phyloP scores from a whole-genome alignment of 768 basidiomycete species.

The Mycena olivaceomarginata region DNA sequence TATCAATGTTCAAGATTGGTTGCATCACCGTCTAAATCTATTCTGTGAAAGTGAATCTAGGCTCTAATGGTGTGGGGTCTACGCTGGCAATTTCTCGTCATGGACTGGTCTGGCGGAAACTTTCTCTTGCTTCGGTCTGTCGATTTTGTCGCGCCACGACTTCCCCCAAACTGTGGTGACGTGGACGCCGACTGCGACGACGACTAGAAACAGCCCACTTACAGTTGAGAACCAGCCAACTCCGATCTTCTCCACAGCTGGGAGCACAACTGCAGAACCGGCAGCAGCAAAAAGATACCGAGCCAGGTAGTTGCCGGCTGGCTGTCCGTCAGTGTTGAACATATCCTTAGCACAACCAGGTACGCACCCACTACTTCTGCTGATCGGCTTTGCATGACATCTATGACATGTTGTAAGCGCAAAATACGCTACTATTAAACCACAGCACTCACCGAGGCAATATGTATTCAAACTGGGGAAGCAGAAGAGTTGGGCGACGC shows the following conservation, averaged over 20 bases:
- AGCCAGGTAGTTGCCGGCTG: slow-evolving; percentile 43
- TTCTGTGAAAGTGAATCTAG: too few relatives aligned
- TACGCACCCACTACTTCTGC: slow-evolving; percentile 41
- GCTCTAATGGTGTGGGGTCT: not conserved
- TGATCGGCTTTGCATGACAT: slow-evolving; percentile 45
- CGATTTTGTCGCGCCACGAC: slow-evolving; percentile 39
- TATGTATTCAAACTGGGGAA: slow-evolving; percentile 45
- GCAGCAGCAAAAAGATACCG: slow-evolving; percentile 44
- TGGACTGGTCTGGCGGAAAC: not conserved
- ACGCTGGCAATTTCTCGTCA: slow-evolving; percentile 11
- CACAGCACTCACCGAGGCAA: slow-evolving; percentile 35
- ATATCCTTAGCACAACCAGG: not conserved
- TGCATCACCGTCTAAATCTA: too few relatives aligned
- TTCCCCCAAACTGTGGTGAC: slow-evolving; percentile 41
- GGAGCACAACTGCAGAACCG: slow-evolving; percentile 40
- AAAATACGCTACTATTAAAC: not conserved
- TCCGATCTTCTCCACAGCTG: slow-evolving; percentile 41
- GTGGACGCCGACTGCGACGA: slow-evolving; percentile 22
- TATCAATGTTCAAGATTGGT: too few relatives aligned
- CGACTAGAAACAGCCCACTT: slow-evolving; percentile 30
- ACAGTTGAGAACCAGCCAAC: slow-evolving; percentile 46
- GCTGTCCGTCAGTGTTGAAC: not conserved
- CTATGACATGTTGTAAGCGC: slow-evolving; percentile 1
- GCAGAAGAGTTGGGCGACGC: slow-evolving; percentile 41
- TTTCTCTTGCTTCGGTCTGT: slow-evolving; percentile 13